Base-by-base conservation (phyloP, 352 stramenopile species). In the Pythium volutum region DNA sequence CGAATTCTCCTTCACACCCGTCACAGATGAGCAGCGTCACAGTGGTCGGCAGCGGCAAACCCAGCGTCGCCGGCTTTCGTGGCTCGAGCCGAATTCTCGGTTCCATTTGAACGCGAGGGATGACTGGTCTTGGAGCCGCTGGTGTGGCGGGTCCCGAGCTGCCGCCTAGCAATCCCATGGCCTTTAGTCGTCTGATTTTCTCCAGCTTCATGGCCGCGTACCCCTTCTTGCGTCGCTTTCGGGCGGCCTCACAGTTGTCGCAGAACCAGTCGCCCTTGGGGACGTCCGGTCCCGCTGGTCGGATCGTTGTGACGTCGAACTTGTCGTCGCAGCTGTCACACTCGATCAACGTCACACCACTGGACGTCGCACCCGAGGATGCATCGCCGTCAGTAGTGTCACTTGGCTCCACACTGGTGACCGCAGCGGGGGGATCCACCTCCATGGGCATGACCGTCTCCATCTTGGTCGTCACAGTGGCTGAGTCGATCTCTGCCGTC, bases 311-410 rank as follows among this genome's bases (percentile, higher is more conserved):
- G 18, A 82, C 62, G 29, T 89, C 81, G 42, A 82, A 88, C 33
- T 89, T 80, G 39, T 74, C 71, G 46, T 89, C 81, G 42, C 82
- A 93, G 0, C 79, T 77, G 33, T 91, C 80, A 49, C 84, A 92
- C 36, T 91, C 71, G n/a, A 93, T 59, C 22, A 89, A 43, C 1
- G 70, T 85, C 27, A 83, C 65, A 22, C 18, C 25, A 31, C 34
- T 31, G 12, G 22, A 41, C 16, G 25, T 36, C 14, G 31, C 31
- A 11, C 7, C 14, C 31, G 31, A 36, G 7, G 31, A 36, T 15
- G 31, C 31, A 11, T 36, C 31, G 14, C 31, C 31, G 14, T 11
- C 46, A 1, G 43, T 50, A 25, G 43, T n/a, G 2, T 27, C 25
- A 16, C 6, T 53, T 10, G 46, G 8, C 8, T 43, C 43, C 25